Percentiles rank a stretch among this genome's conserved stretches.
Conservation (phyloP, 352 stramenopile genomes). For the Thalassiosira sp. region DNA sequence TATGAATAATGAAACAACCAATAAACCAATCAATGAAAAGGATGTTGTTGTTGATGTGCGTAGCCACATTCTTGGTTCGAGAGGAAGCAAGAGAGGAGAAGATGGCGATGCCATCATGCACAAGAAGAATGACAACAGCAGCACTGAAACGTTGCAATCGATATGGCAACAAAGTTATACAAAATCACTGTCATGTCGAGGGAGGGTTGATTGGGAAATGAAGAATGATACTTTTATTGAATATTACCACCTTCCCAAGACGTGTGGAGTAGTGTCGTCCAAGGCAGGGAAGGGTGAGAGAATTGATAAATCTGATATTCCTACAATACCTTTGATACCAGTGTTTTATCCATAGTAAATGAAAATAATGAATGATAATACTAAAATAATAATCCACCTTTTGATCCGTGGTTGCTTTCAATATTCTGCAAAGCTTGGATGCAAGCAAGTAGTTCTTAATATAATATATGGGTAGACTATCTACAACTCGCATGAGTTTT, state of each 20-base stretch:
- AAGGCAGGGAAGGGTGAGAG: not conserved
- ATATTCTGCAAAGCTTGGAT: no score
- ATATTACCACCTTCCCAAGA: constrained; percentile 45
- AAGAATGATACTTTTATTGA: constrained; percentile 40
- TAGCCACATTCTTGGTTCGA: constrained; percentile 1
- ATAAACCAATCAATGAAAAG: not conserved
- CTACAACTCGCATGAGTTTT: no score
- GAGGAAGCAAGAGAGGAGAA: not conserved
- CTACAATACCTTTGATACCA: constrained; percentile 27
- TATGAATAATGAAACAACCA: not conserved
- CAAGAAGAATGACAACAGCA: no score
- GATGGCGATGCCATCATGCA: no score
- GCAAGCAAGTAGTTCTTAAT: no score
- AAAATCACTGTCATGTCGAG: constrained; percentile 33
- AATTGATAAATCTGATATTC: not conserved
- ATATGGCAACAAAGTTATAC: constrained; percentile 8
- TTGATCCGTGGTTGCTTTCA: no score
- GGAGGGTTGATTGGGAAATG: constrained; percentile 35
- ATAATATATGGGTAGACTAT: no score
- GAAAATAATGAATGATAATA: no score
- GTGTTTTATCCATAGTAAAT: not conserved
- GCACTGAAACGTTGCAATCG: not conserved
- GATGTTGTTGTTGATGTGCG: constrained; percentile 17
- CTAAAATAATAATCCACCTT: no score
- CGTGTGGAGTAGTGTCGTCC: constrained; percentile 6